These are phyloP conservation scores for Deuterostichococcus epilithicus DNA, from an alignment of 139 green algal species.

Conservation along the genomic window DNA sequence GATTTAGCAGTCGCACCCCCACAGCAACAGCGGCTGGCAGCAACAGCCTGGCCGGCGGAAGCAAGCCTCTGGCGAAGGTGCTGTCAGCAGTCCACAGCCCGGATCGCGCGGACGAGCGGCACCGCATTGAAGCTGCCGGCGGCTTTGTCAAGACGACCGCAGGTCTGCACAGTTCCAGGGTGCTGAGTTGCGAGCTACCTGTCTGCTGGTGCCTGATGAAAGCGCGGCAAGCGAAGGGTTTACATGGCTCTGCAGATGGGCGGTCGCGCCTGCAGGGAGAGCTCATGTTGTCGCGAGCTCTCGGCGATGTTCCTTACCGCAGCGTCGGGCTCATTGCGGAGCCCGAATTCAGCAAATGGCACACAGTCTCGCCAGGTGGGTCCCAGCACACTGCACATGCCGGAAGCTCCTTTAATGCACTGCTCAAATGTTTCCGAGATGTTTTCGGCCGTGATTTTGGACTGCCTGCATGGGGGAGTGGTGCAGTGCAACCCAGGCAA, in stretches of 20 bases:
- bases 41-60: background rate
- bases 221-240: background rate
- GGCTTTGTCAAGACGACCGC: conserved; percentile 6
- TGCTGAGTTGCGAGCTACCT: background rate
- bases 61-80: background rate
- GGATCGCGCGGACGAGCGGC: conserved; percentile 19
- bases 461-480: no score
- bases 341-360: conserved; percentile 18
- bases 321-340: conserved; percentile 19
- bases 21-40: background rate
- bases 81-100: conserved; percentile 29
- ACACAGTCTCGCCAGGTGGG: background rate
- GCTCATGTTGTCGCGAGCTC: conserved; percentile 43
- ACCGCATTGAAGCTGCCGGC: conserved; percentile 25
- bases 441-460: no score
- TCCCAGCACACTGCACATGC: background rate
- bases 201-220: background rate
- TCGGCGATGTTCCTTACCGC: conserved; percentile 45
- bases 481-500: no score
- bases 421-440: no score
- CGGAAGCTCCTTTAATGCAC: no score
- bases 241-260: conserved; percentile 6
- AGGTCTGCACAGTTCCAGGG: background rate
- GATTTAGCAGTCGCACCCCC: background rate
- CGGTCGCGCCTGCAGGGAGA: conserved; percentile 38